Evolutionary conservation across 169 alveolate species (phyloP).

Genomic region (Plasmodium relictum): DNA sequence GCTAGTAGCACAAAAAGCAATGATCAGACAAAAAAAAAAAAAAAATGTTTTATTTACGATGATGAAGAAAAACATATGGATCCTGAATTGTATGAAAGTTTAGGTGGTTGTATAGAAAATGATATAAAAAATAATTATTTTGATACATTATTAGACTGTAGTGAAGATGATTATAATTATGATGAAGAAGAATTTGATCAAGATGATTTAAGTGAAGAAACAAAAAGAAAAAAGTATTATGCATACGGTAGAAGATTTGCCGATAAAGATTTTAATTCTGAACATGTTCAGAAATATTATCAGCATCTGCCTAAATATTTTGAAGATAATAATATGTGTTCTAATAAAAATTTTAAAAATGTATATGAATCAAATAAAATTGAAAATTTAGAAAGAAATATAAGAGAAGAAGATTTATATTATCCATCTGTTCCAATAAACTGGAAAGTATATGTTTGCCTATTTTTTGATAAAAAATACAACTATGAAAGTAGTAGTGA

Average conservation of each 20-base stretch:
- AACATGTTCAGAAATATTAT: constrained; percentile 34
- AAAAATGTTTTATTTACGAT: not conserved
- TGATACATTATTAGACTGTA: constrained; percentile 36
- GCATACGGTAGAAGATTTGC: constrained; percentile 21
- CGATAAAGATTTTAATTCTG: constrained; percentile 51
- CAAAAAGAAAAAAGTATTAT: constrained; percentile 60
- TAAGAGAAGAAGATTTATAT: constrained; percentile 78
- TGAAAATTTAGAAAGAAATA: constrained; percentile 76
- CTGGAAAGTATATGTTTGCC: constrained; percentile 77
- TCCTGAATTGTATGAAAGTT: constrained; percentile 56
- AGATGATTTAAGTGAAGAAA: constrained; percentile 71
- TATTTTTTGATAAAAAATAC: constrained; percentile 69
- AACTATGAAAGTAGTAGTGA: constrained; percentile 44
- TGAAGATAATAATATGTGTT: constrained; percentile 6
- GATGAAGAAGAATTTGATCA: constrained; percentile 44
- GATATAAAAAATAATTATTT: constrained; percentile 36
- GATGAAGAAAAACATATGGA: constrained; percentile 15
- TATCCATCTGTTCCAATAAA: constrained; percentile 80
- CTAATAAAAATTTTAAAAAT: constrained; percentile 18
- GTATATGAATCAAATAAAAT: constrained; percentile 49
- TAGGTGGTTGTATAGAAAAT: constrained; percentile 66
- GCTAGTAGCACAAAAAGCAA: not conserved
- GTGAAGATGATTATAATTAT: constrained; percentile 30
- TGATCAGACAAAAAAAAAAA: not conserved
- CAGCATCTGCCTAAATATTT: constrained; percentile 50